A percentile compares a stretch with the other conserved stretches of the same genome.
Conservation (phyloP, 2,329 filamentous ascomycete species). For the Didymella segeticola region DNA sequence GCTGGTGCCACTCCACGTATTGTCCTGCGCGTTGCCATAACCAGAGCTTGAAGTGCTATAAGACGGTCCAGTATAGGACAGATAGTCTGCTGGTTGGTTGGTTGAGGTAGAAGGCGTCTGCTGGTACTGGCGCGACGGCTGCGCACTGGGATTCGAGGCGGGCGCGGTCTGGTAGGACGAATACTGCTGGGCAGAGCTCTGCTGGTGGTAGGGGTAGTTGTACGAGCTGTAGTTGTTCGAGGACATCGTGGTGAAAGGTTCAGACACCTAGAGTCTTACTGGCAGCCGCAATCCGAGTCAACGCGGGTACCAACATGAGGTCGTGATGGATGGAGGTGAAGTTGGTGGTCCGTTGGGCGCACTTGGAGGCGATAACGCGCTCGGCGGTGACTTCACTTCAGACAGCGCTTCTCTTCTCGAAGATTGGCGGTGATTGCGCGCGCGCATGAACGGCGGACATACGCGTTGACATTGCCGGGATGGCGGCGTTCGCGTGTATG, state of each 20-base stretch:
- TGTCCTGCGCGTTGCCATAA: conserved; percentile 31
- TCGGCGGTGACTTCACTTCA: not conserved
- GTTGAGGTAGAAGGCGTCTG: conserved; percentile 22
- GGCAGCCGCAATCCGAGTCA: conserved; percentile 7
- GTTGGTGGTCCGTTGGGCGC: not conserved
- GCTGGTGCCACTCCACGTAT: conserved; percentile 27
- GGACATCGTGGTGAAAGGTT: conserved; percentile 27
- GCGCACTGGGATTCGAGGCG: conserved; percentile 30
- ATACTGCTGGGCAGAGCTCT: conserved; percentile 39
- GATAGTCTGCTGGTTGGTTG: conserved; percentile 36
- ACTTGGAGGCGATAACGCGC: not conserved
- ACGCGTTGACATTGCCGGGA: conserved; percentile 15
- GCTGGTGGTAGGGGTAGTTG: conserved; percentile 35
- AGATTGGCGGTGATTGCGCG: not conserved
- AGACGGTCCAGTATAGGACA: conserved; percentile 32
- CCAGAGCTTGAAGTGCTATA: conserved; percentile 29
- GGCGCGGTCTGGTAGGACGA: conserved; percentile 35
- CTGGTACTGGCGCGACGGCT: conserved; percentile 36
- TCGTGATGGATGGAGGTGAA: not conserved
- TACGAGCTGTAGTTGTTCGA: conserved; percentile 38
- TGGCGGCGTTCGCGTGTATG: no score
- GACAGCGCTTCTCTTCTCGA: not conserved
- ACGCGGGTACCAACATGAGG: not conserved
- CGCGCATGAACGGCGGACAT: conserved; percentile 1
- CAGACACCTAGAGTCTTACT: not conserved